phyloP scores from a whole-genome alignment of 139 green algal species.

The Pseudopediastrum boryanum region DNA sequence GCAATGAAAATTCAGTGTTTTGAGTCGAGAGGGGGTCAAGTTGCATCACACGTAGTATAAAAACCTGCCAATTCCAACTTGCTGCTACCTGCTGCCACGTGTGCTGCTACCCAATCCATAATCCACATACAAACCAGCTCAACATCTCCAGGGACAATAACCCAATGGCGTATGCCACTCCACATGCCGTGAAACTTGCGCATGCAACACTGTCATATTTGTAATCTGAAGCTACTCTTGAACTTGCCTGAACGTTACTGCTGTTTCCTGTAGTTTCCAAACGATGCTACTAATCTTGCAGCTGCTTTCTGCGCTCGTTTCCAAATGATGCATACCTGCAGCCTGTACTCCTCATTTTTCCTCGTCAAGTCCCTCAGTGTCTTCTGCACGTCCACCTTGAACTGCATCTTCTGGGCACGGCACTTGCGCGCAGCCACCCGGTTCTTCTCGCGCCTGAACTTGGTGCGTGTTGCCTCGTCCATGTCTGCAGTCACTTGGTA shows the following conservation, averaged over 20 bases:
- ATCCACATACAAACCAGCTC: too few relatives aligned
- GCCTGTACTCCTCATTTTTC: constrained; percentile 1
- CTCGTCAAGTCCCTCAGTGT: neutral
- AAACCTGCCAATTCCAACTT: neutral
- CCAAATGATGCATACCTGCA: neutral
- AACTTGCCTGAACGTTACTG: neutral
- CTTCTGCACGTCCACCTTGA: constrained; percentile 9
- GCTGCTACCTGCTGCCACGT: neutral
- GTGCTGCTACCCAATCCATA: too few relatives aligned
- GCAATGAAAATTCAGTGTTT: too few relatives aligned
- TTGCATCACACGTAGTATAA: too few relatives aligned
- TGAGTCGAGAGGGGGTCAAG: too few relatives aligned
- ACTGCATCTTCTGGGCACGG: constrained; percentile 17
- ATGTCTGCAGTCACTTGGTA: constrained; percentile 31
- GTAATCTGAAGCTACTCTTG: too few relatives aligned
- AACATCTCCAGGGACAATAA: too few relatives aligned
- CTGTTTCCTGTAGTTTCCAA: neutral
- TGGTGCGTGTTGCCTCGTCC: constrained; percentile 13
- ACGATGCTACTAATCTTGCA: neutral
- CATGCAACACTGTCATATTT: too few relatives aligned
- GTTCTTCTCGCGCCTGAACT: constrained; percentile 49
- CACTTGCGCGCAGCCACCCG: constrained; percentile 46
- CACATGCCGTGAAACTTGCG: too few relatives aligned
- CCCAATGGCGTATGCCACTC: too few relatives aligned
- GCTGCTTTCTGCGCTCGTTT: too few relatives aligned